phyloP scores from a whole-genome alignment of 78 protist genomes.

The Chrysochromulina parva region DNA sequence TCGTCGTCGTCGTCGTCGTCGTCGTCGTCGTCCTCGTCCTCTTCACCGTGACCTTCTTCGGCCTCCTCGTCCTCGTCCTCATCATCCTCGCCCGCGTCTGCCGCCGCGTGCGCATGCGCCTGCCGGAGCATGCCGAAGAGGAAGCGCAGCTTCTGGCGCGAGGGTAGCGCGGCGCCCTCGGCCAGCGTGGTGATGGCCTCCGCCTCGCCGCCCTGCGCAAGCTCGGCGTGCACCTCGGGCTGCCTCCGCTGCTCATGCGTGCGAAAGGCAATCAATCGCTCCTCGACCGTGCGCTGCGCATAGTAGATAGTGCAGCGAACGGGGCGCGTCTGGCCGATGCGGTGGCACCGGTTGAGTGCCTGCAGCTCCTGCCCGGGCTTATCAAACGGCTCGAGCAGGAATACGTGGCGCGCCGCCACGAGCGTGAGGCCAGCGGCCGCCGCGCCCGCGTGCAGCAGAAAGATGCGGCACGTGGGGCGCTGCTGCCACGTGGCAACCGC shows the following conservation, averaged over 20 bases:
- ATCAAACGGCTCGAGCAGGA: not conserved
- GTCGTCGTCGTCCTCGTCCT: no score
- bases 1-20: no score
- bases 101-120: no score
- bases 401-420: constrained; percentile 12
- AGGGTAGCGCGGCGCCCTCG: no score
- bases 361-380: not conserved
- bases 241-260: not conserved
- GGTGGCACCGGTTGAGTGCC: constrained; percentile 20
- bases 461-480: not conserved
- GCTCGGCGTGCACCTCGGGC: no score
- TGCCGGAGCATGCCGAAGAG: no score
- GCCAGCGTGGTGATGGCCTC: no score
- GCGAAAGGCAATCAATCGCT: not conserved
- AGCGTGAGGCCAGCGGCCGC: constrained; percentile 24
- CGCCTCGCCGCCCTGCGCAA: no score
- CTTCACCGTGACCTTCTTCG: no score
- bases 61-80: no score
- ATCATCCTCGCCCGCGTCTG: no score
- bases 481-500: not conserved
- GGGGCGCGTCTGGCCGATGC: not conserved
- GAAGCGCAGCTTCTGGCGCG: no score
- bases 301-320: not conserved
- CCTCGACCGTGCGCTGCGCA: not conserved
- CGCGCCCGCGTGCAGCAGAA: constrained; percentile 18